Conservation (phyloP, 192 early-diverging fungal species). For the Gamsiella multidivaricata region DNA sequence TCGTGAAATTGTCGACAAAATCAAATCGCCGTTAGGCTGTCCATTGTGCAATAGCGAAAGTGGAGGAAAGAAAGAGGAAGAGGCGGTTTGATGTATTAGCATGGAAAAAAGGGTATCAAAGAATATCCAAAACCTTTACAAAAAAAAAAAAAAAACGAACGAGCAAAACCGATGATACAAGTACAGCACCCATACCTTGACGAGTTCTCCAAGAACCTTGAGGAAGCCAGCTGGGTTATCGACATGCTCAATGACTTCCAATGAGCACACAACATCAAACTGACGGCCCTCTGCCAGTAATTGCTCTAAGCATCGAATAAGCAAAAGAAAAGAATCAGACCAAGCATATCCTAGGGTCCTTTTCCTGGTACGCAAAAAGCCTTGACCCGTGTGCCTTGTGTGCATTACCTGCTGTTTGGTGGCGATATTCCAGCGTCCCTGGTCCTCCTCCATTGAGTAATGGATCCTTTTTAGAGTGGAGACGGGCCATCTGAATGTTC, state of each 20-base stretch:
- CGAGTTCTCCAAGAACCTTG: slow-evolving; percentile 68
- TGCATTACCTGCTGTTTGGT: slow-evolving; percentile 70
- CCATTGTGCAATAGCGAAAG: too few species aligned
- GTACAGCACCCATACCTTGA: too few species aligned
- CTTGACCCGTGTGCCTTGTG: too few species aligned
- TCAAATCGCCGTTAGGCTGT: slow-evolving; percentile 74
- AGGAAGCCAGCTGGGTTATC: slow-evolving; percentile 78
- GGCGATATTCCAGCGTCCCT: slow-evolving; percentile 68
- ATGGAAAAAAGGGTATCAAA: not conserved
- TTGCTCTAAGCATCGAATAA: slow-evolving; percentile 63
- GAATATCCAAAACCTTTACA: not conserved
- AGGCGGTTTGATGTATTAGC: too few species aligned
- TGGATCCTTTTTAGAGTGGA: slow-evolving; percentile 80
- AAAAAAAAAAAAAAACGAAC: not conserved
- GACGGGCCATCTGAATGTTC: slow-evolving; percentile 82
- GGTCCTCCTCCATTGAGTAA: slow-evolving; percentile 57
- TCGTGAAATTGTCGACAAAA: slow-evolving; percentile 94
- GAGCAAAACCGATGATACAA: too few species aligned
- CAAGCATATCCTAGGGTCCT: too few species aligned
- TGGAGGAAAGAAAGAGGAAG: too few species aligned
- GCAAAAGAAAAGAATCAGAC: too few species aligned
- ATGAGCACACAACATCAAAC: slow-evolving; percentile 85
- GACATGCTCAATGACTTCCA: slow-evolving; percentile 97
- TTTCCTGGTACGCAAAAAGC: too few species aligned
- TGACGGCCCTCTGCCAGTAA: slow-evolving; percentile 56